Percentiles rank a stretch among this genome's conserved stretches.
Conservation (phyloP, 306 rosid genomes). For the Potentilla sterilis region DNA sequence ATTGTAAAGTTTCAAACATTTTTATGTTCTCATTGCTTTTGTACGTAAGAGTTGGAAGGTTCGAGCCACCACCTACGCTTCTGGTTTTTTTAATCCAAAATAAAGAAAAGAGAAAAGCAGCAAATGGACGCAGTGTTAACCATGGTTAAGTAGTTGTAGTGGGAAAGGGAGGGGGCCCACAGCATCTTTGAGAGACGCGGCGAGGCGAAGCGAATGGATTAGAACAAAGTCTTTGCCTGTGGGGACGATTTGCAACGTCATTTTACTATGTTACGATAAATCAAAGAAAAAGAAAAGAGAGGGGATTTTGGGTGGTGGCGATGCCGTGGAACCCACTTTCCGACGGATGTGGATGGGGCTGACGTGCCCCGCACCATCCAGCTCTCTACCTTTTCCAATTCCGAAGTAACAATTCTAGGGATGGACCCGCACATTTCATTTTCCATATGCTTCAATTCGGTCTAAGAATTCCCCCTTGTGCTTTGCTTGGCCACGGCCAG, state of each 20-base stretch:
- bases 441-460: neutral
- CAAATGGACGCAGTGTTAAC: neutral
- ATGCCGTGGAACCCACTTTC: slow-evolving; percentile 67
- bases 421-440: neutral
- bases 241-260: neutral
- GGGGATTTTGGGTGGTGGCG: slow-evolving; percentile 16
- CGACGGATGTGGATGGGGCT: slow-evolving; percentile 29
- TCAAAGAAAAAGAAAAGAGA: neutral
- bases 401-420: neutral
- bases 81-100: neutral
- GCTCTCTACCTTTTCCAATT: neutral
- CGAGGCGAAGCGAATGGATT: slow-evolving; percentile 43
- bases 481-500: neutral
- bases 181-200: slow-evolving; percentile 18
- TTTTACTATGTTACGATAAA: neutral
- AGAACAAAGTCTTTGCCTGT: neutral
- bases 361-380: slow-evolving; percentile 55
- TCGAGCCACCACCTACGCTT: neutral
- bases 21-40: too few relatives aligned
- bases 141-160: neutral
- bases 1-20: too few relatives aligned
- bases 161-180: neutral
- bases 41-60: too few relatives aligned
- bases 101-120: neutral
- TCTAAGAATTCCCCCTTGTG: neutral